Percentiles rank a stretch among this genome's conserved stretches.
Evolutionary conservation across 768 basidiomycete species (phyloP).

Genomic region (Suillus brevipes): DNA sequence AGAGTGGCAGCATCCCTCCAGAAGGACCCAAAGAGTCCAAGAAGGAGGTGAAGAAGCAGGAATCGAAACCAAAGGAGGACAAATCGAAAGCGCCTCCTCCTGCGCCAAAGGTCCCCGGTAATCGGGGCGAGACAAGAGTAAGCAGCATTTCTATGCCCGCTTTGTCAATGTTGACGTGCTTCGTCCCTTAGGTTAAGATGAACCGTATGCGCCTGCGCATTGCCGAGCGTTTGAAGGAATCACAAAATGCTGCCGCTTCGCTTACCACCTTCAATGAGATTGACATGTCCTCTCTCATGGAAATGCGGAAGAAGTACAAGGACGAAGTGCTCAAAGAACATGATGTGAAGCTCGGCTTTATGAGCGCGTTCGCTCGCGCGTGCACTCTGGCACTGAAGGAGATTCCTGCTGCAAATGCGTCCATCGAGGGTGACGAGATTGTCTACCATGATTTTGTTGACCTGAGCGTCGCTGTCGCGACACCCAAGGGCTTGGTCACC

Average conservation of each 20-base stretch:
- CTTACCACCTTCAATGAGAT: conserved; percentile 99
- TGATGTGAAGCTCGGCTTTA: conserved; percentile 98
- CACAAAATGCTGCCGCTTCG: conserved; percentile 96
- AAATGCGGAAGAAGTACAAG: conserved; percentile 93
- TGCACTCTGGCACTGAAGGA: conserved; percentile 82
- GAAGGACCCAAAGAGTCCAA: conserved; percentile 35
- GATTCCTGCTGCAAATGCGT: conserved; percentile 92
- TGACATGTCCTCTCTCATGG: conserved; percentile 96
- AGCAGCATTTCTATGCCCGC: conserved; percentile 22
- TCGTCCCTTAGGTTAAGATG: conserved; percentile 83
- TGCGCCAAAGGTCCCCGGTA: conserved; percentile 43
- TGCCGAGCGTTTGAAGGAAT: conserved; percentile 95
- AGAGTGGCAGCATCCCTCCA: conserved; percentile 23
- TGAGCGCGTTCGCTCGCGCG: conserved; percentile 95
- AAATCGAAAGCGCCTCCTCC: conserved; percentile 20
- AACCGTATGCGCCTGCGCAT: conserved; percentile 97
- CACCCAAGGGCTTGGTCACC: conserved; percentile 96
- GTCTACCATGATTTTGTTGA: conserved; percentile 93
- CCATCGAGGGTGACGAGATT: conserved; percentile 92
- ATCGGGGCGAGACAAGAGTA: conserved; percentile 86
- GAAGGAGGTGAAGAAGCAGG: conserved; percentile 40
- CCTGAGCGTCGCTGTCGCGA: conserved; percentile 93
- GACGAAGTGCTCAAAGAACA: conserved; percentile 86
- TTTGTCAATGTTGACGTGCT: conserved; percentile 3
- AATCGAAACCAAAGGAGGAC: conserved; percentile 35